Percentiles rank a stretch among this genome's conserved stretches.
These are phyloP conservation scores for Xylariaceae sp. DNA, from an alignment of 2,329 filamentous ascomycete genomes.

Conservation along the genomic window DNA sequence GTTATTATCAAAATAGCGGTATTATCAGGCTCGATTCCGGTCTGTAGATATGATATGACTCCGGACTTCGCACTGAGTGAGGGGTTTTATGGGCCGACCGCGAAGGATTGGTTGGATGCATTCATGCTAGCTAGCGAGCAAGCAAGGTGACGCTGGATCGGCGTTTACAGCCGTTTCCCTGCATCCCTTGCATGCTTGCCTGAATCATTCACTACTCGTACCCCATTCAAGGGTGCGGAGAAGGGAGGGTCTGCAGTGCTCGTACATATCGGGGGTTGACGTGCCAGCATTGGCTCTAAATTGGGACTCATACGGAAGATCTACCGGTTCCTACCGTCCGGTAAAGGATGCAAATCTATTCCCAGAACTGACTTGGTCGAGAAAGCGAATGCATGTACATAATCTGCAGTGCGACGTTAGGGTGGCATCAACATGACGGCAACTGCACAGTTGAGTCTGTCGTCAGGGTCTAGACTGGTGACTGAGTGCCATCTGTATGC, in stretches of 20 bases:
- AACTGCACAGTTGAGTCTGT: neutral
- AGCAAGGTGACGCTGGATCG: too few species aligned
- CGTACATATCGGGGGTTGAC: too few species aligned
- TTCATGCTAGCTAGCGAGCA: too few species aligned
- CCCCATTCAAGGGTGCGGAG: too few species aligned
- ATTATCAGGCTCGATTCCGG: slow-evolving; percentile 19
- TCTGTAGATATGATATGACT: slow-evolving; percentile 6
- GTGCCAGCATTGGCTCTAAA: too few species aligned
- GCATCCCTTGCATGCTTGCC: too few species aligned
- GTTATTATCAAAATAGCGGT: slow-evolving; percentile 14
- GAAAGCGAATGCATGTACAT: neutral
- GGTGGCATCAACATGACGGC: neutral
- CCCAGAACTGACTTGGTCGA: neutral
- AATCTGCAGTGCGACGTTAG: neutral
- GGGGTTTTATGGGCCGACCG: too few species aligned
- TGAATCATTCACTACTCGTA: too few species aligned
- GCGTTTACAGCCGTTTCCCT: too few species aligned
- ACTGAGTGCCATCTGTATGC: neutral
- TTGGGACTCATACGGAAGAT: too few species aligned
- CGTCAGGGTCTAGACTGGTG: neutral
- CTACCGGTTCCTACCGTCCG: too few species aligned
- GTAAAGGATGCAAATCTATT: neutral
- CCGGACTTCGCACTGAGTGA: neutral
- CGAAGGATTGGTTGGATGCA: neutral
- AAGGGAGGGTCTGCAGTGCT: too few species aligned